Evolutionary conservation across 768 basidiomycete genomes (phyloP).

Genomic region (Lactarius hatsudake): DNA sequence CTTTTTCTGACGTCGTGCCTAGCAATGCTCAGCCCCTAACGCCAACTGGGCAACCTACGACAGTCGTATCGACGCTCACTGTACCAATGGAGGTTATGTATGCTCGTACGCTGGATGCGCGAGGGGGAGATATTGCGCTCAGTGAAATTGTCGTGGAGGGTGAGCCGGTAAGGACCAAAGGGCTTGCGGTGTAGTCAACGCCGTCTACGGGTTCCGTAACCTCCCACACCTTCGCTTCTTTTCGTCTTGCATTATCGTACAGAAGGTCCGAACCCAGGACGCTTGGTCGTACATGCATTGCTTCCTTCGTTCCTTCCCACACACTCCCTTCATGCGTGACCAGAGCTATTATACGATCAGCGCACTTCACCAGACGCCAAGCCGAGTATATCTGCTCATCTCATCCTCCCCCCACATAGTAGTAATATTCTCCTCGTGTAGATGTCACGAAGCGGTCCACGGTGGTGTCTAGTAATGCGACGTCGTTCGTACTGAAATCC

Average conservation of each 20-base stretch:
- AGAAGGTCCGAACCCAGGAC: background rate
- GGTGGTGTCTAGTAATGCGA: background rate
- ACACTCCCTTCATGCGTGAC: background rate
- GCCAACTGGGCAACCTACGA: background rate
- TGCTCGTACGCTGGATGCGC: background rate
- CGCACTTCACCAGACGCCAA: too few species aligned
- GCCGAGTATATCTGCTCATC: too few species aligned
- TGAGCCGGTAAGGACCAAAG: background rate
- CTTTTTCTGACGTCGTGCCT: background rate
- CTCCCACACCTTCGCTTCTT: too few species aligned
- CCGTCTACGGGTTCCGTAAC: background rate
- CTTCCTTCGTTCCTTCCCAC: background rate
- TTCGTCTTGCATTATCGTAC: background rate
- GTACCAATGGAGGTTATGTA: constrained; percentile 1
- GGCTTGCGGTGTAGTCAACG: background rate
- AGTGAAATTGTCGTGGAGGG: background rate
- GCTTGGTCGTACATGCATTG: background rate
- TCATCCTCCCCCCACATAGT: background rate
- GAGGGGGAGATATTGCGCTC: background rate
- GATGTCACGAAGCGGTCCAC: background rate
- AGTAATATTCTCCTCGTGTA: background rate
- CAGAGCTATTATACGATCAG: too few species aligned
- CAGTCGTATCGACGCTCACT: constrained; percentile 6
- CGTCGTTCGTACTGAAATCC: too few species aligned
- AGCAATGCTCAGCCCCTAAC: background rate